Conservation (phyloP, 352 stramenopile species). For the Globisporangium cederbergense region DNA sequence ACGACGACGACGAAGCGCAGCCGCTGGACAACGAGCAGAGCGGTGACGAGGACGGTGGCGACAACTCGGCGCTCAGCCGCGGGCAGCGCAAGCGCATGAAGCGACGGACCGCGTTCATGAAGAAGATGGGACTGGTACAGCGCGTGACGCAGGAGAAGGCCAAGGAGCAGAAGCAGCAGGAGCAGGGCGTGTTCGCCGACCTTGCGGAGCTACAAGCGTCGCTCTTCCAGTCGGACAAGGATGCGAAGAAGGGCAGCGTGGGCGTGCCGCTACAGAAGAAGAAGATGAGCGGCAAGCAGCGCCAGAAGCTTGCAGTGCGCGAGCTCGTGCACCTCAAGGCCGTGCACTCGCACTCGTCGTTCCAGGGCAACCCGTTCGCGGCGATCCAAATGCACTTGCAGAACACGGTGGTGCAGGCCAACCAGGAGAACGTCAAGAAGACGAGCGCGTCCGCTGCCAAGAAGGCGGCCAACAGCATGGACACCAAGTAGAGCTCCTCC, state of each 20-base stretch:
- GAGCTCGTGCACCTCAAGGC: slow-evolving; percentile 83
- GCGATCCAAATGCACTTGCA: slow-evolving; percentile 85
- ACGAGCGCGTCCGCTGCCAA: slow-evolving; percentile 26
- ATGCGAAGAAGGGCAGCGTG: slow-evolving; percentile 19
- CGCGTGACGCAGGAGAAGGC: slow-evolving; percentile 58
- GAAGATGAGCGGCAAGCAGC: slow-evolving; percentile 74
- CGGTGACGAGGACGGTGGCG: slow-evolving; percentile 29
- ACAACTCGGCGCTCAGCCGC: slow-evolving; percentile 54
- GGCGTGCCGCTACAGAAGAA: slow-evolving; percentile 31
- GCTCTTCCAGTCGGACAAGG: slow-evolving; percentile 58
- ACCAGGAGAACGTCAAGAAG: slow-evolving; percentile 56
- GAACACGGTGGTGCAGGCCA: slow-evolving; percentile 81
- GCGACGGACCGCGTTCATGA: slow-evolving; percentile 74
- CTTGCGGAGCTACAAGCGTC: slow-evolving; percentile 70
- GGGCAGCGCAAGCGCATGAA: slow-evolving; percentile 85
- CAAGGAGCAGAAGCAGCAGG: slow-evolving; percentile 37
- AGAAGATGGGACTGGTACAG: slow-evolving; percentile 83
- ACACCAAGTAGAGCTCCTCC: slow-evolving; percentile 22
- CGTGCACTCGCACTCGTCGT: slow-evolving; percentile 78
- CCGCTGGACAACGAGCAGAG: slow-evolving; percentile 32
- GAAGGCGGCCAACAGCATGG: slow-evolving; percentile 28
- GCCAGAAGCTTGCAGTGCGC: slow-evolving; percentile 78
- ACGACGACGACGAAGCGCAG: slow-evolving; percentile 28
- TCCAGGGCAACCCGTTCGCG: slow-evolving; percentile 80
- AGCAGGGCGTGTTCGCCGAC: slow-evolving; percentile 63